phyloP scores from a whole-genome alignment of 345 rosid species.

The Excoecaria agallocha region DNA sequence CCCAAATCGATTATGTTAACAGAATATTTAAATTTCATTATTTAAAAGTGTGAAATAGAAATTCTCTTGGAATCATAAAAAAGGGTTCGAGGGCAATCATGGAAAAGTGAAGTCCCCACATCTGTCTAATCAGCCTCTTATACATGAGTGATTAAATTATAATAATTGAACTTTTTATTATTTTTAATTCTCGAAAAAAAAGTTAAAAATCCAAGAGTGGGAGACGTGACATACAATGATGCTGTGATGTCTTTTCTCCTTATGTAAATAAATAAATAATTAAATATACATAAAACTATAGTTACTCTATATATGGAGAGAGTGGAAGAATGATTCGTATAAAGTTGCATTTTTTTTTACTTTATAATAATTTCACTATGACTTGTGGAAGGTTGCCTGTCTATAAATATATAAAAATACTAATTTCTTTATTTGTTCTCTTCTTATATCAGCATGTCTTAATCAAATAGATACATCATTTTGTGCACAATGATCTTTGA shows the following conservation, averaged over 20 bases:
- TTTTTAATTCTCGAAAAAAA: background rate
- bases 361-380: background rate
- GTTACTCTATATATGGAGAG: background rate
- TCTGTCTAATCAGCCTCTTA: conserved; percentile 42
- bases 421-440: background rate
- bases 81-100: conserved; percentile 23
- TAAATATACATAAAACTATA: background rate
- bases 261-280: too few species aligned
- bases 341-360: too few species aligned
- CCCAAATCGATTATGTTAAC: too few species aligned
- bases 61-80: conserved; percentile 12
- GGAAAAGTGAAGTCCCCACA: too few species aligned
- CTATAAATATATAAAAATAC: background rate
- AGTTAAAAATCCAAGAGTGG: conserved; percentile 18
- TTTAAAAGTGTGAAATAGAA: background rate
- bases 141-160: conserved; percentile 15
- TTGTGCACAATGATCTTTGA: conserved; percentile 39
- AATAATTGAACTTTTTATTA: background rate
- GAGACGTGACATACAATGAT: conserved; percentile 35
- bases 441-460: conserved; percentile 32
- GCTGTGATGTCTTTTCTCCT: conserved; percentile 15
- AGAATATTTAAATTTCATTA: background rate
- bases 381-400: conserved; percentile 8
- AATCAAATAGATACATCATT: conserved; percentile 41
- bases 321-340: too few species aligned